These are phyloP conservation scores for Sporothrix brasiliensis DNA, from an alignment of 2,329 filamentous ascomycete species.

Conservation along the genomic window DNA sequence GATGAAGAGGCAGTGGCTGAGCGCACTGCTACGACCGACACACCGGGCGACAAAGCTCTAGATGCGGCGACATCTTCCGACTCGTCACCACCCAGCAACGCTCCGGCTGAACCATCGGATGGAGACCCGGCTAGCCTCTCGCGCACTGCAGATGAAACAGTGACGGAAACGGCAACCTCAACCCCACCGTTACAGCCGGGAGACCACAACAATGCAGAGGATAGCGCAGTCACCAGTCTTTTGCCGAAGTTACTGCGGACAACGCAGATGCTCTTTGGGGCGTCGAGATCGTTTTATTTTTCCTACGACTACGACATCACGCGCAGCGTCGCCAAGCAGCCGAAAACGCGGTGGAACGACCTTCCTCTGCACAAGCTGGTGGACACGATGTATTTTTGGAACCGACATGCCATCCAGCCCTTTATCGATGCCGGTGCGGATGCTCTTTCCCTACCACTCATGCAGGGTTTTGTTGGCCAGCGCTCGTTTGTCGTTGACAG, in stretches of 20 bases:
- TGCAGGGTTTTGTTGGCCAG: constrained; percentile 95
- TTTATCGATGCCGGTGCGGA: constrained; percentile 76
- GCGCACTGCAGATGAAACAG: not conserved
- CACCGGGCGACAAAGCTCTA: not conserved
- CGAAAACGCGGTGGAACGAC: constrained; percentile 47
- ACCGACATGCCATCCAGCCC: constrained; percentile 70
- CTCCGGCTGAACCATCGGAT: not conserved
- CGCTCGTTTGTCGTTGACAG: constrained; percentile 73
- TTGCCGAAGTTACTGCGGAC: constrained; percentile 84
- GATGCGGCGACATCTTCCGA: not conserved
- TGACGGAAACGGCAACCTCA: constrained; percentile 9
- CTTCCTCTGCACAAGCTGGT: constrained; percentile 70
- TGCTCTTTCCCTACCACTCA: constrained; percentile 73
- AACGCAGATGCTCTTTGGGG: constrained; percentile 79
- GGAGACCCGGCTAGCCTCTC: not conserved
- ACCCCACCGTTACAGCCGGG: constrained; percentile 11
- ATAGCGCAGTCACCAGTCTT: constrained; percentile 56
- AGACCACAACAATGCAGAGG: constrained; percentile 28
- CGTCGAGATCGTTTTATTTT: constrained; percentile 86
- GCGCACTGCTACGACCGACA: not conserved
- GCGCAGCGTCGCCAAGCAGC: constrained; percentile 55
- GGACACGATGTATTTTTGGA: constrained; percentile 89
- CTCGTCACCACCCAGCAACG: not conserved
- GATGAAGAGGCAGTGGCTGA: constrained; percentile 34
- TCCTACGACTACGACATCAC: constrained; percentile 95